Conservation (phyloP, 1,284 basidiomycete genomes). For the Cryptococcus jaspeensis region DNA sequence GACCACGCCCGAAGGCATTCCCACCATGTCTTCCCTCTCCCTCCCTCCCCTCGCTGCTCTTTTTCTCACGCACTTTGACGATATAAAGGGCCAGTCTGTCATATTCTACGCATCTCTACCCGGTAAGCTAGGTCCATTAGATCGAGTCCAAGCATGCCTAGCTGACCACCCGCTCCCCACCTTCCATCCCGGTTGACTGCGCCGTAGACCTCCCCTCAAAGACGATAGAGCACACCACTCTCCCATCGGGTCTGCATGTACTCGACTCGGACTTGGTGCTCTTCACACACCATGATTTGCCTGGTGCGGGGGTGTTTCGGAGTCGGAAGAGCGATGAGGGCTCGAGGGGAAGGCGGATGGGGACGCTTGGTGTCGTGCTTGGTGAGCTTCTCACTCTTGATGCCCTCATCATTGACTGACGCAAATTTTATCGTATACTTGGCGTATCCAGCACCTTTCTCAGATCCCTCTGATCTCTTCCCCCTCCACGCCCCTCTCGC, state of each 20-base stretch:
- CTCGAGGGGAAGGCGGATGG: slow-evolving; percentile 42
- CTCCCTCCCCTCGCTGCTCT: slow-evolving; percentile 41
- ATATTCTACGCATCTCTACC: slow-evolving; percentile 33
- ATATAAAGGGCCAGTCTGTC: slow-evolving; percentile 44
- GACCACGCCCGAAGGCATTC: too few relatives aligned
- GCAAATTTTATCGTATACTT: neutral
- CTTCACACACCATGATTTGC: slow-evolving; percentile 30
- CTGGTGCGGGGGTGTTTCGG: slow-evolving; percentile 37
- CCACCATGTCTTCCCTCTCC: too few relatives aligned
- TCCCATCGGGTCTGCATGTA: slow-evolving; percentile 43
- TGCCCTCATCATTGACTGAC: neutral
- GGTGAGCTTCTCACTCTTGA: slow-evolving; percentile 19
- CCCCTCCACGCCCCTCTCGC: slow-evolving; percentile 23
- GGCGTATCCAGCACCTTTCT: slow-evolving; percentile 13
- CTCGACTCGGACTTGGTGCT: slow-evolving; percentile 33
- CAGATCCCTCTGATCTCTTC: slow-evolving; percentile 23
- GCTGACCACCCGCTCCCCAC: neutral
- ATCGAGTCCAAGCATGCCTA: too few relatives aligned
- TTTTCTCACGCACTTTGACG: slow-evolving; percentile 47
- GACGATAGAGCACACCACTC: slow-evolving; percentile 38
- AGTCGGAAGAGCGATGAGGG: slow-evolving; percentile 22
- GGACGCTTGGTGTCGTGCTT: slow-evolving; percentile 40
- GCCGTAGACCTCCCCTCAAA: slow-evolving; percentile 20
- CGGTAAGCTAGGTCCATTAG: slow-evolving; percentile 17
- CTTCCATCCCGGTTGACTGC: neutral